Evolutionary conservation across 2,329 filamentous ascomycete species (phyloP).

Genomic region (Sporothrix inflata): DNA sequence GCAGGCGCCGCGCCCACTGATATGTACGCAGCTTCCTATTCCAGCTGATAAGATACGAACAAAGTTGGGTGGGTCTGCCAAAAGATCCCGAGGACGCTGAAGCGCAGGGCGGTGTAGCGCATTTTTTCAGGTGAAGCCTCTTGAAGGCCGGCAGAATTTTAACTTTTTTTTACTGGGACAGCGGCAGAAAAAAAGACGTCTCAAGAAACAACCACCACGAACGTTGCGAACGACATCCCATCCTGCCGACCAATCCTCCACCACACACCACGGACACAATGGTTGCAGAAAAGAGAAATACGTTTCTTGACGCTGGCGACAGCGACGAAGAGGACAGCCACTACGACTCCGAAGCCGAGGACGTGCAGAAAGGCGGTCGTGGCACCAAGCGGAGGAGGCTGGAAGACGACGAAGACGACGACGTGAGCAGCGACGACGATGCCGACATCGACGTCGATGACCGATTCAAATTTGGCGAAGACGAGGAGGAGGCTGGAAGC

Average conservation of each 20-base stretch:
- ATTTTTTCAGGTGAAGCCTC: not conserved
- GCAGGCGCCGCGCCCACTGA: not conserved
- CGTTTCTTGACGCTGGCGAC: conserved; percentile 66
- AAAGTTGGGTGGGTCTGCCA: not conserved
- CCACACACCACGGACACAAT: conserved; percentile 46
- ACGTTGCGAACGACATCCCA: not conserved
- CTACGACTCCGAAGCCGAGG: conserved; percentile 69
- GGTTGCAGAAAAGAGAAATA: conserved; percentile 70
- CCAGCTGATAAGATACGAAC: conserved; percentile 12
- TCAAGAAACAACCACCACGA: not conserved
- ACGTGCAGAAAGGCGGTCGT: conserved; percentile 67
- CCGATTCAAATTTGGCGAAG: not conserved
- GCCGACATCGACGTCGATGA: conserved; percentile 32
- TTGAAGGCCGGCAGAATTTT: conserved; percentile 19
- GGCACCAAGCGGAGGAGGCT: conserved; percentile 67
- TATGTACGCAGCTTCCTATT: conserved; percentile 15
- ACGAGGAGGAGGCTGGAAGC: not conserved
- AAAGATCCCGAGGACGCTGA: not conserved
- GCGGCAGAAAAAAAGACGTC: not conserved
- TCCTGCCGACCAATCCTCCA: not conserved
- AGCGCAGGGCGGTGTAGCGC: conserved; percentile 18
- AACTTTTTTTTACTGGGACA: not conserved
- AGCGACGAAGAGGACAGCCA: conserved; percentile 62
- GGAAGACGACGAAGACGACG: conserved; percentile 45
- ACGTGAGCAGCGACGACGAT: conserved; percentile 34